Evolutionary conservation across 2,329 filamentous ascomycete genomes (phyloP).

Genomic region (Fusarium nematophilum): DNA sequence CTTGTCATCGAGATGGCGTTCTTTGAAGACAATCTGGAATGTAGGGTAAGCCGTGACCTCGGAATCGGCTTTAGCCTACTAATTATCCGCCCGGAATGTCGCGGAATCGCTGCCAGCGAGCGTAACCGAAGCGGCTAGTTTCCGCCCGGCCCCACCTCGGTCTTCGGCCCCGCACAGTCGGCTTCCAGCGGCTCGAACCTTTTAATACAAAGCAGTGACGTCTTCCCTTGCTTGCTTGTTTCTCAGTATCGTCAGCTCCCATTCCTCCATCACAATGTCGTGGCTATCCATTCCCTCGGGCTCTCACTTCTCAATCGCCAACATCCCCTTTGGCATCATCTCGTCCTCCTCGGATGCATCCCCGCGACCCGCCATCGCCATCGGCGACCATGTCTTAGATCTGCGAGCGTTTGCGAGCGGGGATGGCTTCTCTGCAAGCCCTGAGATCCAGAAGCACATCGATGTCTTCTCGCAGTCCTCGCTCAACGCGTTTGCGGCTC

Average conservation of each 20-base stretch:
- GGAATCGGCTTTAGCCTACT: too few relatives aligned
- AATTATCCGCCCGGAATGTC: too few relatives aligned
- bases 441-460: slow-evolving; percentile 42
- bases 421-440: slow-evolving; percentile 52
- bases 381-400: slow-evolving; percentile 79
- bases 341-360: slow-evolving; percentile 66
- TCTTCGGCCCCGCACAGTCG: slow-evolving; percentile 17
- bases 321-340: slow-evolving; percentile 87
- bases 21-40: too few relatives aligned
- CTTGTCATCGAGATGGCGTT: too few relatives aligned
- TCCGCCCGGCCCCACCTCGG: slow-evolving; percentile 19
- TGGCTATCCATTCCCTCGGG: slow-evolving; percentile 50
- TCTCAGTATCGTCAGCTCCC: neutral
- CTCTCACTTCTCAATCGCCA: slow-evolving; percentile 67
- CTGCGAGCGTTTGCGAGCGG: slow-evolving; percentile 68
- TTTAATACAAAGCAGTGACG: slow-evolving; percentile 11
- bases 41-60: too few relatives aligned
- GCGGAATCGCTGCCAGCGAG: neutral
- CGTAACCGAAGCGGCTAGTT: slow-evolving; percentile 10
- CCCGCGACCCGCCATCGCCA: slow-evolving; percentile 75
- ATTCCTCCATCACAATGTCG: slow-evolving; percentile 34
- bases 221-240: neutral
- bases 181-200: slow-evolving; percentile 33
- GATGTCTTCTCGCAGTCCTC: slow-evolving; percentile 43
- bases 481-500: slow-evolving; percentile 52